Conservation (phyloP, 805 yeast genomes). For the Wickerhamomyces bisporus region DNA sequence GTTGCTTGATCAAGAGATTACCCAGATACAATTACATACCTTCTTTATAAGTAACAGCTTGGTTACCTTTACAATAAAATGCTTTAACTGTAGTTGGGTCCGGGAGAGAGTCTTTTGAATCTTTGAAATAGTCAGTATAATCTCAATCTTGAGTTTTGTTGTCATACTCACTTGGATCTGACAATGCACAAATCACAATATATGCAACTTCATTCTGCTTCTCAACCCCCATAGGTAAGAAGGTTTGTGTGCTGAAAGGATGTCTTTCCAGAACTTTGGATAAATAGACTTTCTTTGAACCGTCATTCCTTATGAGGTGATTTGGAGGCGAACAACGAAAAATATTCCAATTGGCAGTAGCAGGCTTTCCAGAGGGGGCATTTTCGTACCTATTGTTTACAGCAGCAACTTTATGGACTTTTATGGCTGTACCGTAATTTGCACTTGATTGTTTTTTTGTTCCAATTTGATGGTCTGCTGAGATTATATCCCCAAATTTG, state of each 20-base stretch:
- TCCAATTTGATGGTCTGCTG: conserved; percentile 68
- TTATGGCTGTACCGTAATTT: conserved; percentile 91
- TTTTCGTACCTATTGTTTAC: conserved; percentile 45
- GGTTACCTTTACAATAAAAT: conserved; percentile 74
- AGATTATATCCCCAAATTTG: conserved; percentile 69
- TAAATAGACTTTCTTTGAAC: conserved; percentile 13
- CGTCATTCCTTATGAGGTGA: conserved; percentile 34
- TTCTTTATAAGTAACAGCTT: conserved; percentile 82
- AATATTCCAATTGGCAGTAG: conserved; percentile 73
- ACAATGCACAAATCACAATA: conserved; percentile 75
- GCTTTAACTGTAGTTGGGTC: conserved; percentile 58
- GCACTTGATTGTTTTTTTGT: conserved; percentile 48
- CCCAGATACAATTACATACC: conserved; percentile 29
- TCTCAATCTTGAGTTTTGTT: conserved; percentile 13
- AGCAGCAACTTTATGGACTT: conserved; percentile 69
- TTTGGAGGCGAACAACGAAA: conserved; percentile 76
- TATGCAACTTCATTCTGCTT: conserved; percentile 43
- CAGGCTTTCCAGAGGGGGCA: conserved; percentile 41
- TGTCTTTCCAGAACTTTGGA: conserved; percentile 79
- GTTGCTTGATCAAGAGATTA: too few species aligned
- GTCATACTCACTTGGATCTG: conserved; percentile 33
- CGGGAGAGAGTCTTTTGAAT: conserved; percentile 42
- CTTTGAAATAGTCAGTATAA: conserved; percentile 31
- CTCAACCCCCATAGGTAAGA: conserved; percentile 83
- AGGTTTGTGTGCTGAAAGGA: conserved; percentile 84